A percentile compares a stretch with the other conserved stretches of the same genome.
These are phyloP conservation scores for Rhodomyrtus psidioides DNA, from an alignment of 441 rosid genomes.

Conservation along the genomic window DNA sequence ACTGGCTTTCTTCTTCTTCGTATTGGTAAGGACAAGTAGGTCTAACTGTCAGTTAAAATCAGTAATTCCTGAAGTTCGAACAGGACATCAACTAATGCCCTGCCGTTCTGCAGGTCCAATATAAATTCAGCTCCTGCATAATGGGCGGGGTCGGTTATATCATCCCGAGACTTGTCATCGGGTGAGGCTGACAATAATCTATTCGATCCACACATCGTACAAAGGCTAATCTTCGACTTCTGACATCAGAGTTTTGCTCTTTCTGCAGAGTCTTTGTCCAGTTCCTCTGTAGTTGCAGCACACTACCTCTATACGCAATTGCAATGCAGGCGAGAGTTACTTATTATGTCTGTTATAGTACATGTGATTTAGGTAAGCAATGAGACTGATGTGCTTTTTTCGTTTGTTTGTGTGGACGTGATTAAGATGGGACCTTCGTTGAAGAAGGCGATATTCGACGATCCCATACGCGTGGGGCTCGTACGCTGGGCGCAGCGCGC, in stretches of 20 bases:
- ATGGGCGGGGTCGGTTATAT: conserved; percentile 52
- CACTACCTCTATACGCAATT: conserved; percentile 79
- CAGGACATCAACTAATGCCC: background rate
- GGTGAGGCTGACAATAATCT: conserved; percentile 30
- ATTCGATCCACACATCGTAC: background rate
- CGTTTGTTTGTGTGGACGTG: background rate
- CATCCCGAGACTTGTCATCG: conserved; percentile 67
- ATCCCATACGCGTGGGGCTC: conserved; percentile 44
- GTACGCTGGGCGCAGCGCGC: conserved; percentile 57
- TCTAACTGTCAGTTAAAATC: background rate
- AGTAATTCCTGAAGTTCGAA: background rate
- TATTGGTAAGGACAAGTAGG: conserved; percentile 34
- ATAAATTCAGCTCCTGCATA: conserved; percentile 69
- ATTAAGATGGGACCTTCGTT: conserved; percentile 81
- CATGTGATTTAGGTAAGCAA: background rate
- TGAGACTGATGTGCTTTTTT: background rate
- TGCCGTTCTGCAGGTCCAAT: conserved; percentile 41
- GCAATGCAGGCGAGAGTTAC: conserved; percentile 58
- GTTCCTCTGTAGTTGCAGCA: conserved; percentile 89
- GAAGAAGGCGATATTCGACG: conserved; percentile 73
- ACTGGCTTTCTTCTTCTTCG: conserved; percentile 68
- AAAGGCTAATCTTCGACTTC: background rate
- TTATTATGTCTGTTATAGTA: background rate
- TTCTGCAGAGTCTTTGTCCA: conserved; percentile 41
- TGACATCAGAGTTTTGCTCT: background rate